These are phyloP conservation scores for Leishmania tarentolae DNA, from an alignment of 208 protist species.

Conservation along the genomic window DNA sequence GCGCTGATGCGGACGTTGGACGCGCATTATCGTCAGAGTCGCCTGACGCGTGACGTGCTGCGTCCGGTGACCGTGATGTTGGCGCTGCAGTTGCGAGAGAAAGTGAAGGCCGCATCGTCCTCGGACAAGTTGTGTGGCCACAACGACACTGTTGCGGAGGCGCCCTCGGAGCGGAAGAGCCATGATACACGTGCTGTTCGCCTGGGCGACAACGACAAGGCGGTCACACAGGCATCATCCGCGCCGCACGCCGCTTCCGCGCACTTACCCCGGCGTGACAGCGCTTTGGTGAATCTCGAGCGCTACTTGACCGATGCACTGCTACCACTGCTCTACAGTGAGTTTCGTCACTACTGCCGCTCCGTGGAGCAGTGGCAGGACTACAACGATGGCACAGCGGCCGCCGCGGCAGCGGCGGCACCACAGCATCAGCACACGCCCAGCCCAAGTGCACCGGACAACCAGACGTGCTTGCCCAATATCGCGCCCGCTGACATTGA, in stretches of 20 bases:
- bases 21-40: neutral
- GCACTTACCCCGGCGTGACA: neutral
- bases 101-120: neutral
- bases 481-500: neutral
- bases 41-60: conserved; percentile 8
- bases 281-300: neutral
- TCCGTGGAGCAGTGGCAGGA: conserved; percentile 6
- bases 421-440: neutral
- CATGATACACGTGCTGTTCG: neutral
- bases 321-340: conserved; percentile 5
- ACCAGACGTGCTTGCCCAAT: neutral
- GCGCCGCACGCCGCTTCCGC: neutral
- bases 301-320: conserved; percentile 4
- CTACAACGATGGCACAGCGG: neutral
- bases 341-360: conserved; percentile 6
- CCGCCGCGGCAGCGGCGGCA: neutral
- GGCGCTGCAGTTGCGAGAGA: neutral
- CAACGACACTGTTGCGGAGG: neutral
- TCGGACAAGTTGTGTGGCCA: neutral
- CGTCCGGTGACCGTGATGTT: neutral
- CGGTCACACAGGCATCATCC: neutral
- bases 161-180: neutral
- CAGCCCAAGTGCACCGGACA: neutral
- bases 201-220: neutral
- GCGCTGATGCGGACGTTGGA: conserved; percentile 7